These are phyloP conservation scores for Thuidium tamariscinum DNA, from an alignment of 225 moss, liverwort and hornwort genomes.

Conservation along the genomic window DNA sequence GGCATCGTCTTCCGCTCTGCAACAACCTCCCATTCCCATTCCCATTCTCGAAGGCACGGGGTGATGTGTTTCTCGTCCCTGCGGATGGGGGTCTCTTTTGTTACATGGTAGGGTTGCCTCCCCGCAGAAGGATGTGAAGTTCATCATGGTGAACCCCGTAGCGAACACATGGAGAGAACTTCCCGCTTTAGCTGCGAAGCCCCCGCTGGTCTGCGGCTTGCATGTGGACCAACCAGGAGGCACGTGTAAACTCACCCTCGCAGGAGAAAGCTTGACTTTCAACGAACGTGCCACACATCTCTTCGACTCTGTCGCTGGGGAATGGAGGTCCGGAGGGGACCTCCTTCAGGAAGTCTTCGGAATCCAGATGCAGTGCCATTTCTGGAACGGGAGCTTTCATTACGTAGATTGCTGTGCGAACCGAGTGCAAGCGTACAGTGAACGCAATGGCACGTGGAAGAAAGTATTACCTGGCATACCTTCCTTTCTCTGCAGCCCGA, in stretches of 20 bases:
- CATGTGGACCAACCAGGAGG: constrained; percentile 23
- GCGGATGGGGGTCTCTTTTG: constrained; percentile 33
- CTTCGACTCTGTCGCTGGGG: constrained; percentile 12
- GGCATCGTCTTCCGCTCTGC: constrained; percentile 31
- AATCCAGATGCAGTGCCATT: constrained; percentile 41
- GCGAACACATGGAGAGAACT: constrained; percentile 30
- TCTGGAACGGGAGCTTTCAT: constrained; percentile 40
- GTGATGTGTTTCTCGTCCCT: constrained; percentile 31
- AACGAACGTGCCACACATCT: constrained; percentile 25
- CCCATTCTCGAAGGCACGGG: constrained; percentile 17
- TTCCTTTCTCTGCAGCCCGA: constrained; percentile 22
- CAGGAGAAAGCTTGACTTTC: constrained; percentile 32
- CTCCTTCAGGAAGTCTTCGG: constrained; percentile 35
- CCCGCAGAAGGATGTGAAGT: constrained; percentile 42
- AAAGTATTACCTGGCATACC: constrained; percentile 28
- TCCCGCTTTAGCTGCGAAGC: constrained; percentile 24
- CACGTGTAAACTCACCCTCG: constrained; percentile 30
- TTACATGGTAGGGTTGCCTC: constrained; percentile 38
- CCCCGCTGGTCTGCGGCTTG: constrained; percentile 35
- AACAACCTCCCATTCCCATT: constrained; percentile 27
- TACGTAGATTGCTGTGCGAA: constrained; percentile 36
- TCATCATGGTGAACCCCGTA: constrained; percentile 31
- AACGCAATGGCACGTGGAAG: constrained; percentile 22
- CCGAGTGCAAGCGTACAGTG: constrained; percentile 29
- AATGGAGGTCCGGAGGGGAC: constrained; percentile 29